Conservation (phyloP, 148 eudicot genomes). For the Silene uniflora region DNA sequence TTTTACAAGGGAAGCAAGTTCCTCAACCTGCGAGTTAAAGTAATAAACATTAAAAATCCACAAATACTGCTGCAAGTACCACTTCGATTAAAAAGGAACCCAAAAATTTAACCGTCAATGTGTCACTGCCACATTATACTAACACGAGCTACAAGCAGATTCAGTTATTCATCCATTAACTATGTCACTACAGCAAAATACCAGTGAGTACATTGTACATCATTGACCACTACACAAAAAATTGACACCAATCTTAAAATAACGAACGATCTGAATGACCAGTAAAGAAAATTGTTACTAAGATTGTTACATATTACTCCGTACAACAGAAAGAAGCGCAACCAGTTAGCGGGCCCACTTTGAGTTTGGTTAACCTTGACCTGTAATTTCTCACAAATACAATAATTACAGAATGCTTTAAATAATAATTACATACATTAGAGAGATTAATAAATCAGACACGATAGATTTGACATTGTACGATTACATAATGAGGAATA, state of each 20-base stretch:
- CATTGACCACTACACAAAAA: conserved; percentile 2
- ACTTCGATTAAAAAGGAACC: background rate
- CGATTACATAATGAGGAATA: too few species aligned
- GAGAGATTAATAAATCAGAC: too few species aligned
- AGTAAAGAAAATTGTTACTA: too few species aligned
- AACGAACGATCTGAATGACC: background rate
- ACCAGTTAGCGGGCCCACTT: too few species aligned
- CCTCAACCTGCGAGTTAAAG: conserved; percentile 69
- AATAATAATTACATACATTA: too few species aligned
- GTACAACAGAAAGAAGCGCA: too few species aligned
- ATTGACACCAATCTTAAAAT: background rate
- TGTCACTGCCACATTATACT: background rate
- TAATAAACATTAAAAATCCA: background rate
- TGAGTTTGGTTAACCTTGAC: too few species aligned
- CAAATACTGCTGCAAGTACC: background rate
- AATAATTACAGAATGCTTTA: too few species aligned
- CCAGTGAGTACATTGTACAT: background rate
- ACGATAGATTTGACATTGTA: too few species aligned
- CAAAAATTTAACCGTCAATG: background rate
- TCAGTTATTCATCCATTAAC: background rate
- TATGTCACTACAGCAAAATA: background rate
- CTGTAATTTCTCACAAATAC: too few species aligned
- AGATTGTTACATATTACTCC: too few species aligned
- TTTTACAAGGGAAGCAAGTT: conserved; percentile 82
- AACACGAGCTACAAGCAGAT: background rate